A percentile compares a stretch with the other conserved stretches of the same genome.
phyloP scores from a whole-genome alignment of 73 alveolate genomes.

The Stentor coeruleus region DNA sequence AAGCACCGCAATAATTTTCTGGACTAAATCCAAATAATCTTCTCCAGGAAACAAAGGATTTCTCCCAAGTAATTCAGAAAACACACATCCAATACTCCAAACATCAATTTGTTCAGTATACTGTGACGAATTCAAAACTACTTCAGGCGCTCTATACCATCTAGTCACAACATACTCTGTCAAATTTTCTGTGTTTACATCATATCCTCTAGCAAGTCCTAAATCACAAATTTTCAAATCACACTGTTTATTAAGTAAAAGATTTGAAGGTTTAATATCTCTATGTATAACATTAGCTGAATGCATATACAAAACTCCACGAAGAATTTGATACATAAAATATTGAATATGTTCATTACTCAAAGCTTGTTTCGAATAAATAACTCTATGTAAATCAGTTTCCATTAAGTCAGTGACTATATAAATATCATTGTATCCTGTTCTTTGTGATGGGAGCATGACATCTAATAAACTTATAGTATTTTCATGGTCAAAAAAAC shows the following conservation, averaged over 20 bases:
- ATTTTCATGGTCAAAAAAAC: conserved; percentile 86
- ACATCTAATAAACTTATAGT: conserved; percentile 64
- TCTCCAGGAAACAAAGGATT: conserved; percentile 82
- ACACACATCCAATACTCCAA: conserved; percentile 82
- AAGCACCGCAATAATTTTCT: conserved; percentile 75
- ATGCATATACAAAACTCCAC: conserved; percentile 47
- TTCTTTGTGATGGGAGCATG: conserved; percentile 75
- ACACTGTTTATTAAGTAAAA: conserved; percentile 39
- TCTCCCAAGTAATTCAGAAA: conserved; percentile 83
- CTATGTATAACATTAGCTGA: conserved; percentile 49
- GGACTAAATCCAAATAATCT: conserved; percentile 69
- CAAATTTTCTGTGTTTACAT: conserved; percentile 27
- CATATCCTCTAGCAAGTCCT: too few species aligned
- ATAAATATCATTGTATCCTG: conserved; percentile 82
- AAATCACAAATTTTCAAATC: too few species aligned
- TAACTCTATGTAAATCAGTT: conserved; percentile 80
- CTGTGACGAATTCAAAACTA: conserved; percentile 65
- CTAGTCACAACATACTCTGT: conserved; percentile 79
- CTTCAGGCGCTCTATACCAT: conserved; percentile 90
- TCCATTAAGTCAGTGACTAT: conserved; percentile 80
- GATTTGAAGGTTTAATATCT: conserved; percentile 43
- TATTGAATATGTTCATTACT: too few species aligned
- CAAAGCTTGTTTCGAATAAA: conserved; percentile 59
- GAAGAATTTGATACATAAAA: conserved; percentile 35
- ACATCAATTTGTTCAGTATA: conserved; percentile 70